phyloP scores from a whole-genome alignment of 2,329 filamentous ascomycete genomes.

The Fonsecaea pugnacius region DNA sequence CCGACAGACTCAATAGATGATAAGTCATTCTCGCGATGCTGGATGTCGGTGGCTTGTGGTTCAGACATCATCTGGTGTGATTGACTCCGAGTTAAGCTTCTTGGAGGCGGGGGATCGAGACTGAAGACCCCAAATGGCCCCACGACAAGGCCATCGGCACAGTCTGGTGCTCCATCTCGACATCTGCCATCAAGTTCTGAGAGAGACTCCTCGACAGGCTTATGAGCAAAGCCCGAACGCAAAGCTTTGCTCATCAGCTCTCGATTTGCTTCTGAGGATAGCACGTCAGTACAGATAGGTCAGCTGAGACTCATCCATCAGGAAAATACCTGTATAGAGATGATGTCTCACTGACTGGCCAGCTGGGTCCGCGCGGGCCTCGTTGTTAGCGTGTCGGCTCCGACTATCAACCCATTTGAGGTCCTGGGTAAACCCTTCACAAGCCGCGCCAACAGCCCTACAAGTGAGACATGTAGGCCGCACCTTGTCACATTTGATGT shows the following conservation, averaged over 20 bases:
- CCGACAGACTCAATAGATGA: not conserved
- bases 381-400: not conserved
- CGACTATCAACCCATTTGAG: conserved; percentile 40
- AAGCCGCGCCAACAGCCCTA: conserved; percentile 38
- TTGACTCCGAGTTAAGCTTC: not conserved
- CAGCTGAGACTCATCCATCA: not conserved
- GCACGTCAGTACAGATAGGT: not conserved
- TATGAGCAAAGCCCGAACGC: conserved; percentile 37
- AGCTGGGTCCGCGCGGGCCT: not conserved
- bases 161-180: conserved; percentile 33
- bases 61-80: not conserved
- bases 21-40: not conserved
- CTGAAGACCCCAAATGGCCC: not conserved
- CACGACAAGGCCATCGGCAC: not conserved
- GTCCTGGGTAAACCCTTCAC: conserved; percentile 42
- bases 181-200: conserved; percentile 42
- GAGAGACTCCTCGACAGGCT: conserved; percentile 43
- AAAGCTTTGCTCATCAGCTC: conserved; percentile 43
- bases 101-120: not conserved
- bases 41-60: not conserved
- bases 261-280: conserved; percentile 38
- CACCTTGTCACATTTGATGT: conserved; percentile 46
- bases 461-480: conserved; percentile 43
- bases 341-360: not conserved
- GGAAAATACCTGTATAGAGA: not conserved